Evolutionary conservation across 495 filamentous ascomycete species (phyloP).

Genomic region (Penicillium salamii): DNA sequence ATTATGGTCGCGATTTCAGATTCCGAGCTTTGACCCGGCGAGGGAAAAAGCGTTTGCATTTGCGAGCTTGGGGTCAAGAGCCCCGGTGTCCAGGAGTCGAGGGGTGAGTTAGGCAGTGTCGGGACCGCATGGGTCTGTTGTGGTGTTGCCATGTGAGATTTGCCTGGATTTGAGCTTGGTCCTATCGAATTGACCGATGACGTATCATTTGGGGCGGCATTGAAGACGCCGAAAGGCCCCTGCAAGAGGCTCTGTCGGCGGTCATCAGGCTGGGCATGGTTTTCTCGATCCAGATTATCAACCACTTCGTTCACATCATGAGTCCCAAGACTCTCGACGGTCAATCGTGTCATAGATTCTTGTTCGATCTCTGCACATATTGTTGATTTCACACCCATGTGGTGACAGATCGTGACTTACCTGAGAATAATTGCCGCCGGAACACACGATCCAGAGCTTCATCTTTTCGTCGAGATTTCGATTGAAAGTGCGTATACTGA

Average conservation of each 20-base stretch:
- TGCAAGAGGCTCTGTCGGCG: not conserved
- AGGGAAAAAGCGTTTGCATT: not conserved
- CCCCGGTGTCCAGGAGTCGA: not conserved
- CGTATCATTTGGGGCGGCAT: not conserved
- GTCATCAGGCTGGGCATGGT: not conserved
- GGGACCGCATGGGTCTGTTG: no score
- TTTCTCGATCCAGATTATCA: not conserved
- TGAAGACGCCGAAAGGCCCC: conserved; percentile 12
- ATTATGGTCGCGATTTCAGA: not conserved
- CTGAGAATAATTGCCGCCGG: conserved; percentile 4
- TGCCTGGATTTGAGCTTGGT: not conserved
- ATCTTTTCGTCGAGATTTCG: not conserved
- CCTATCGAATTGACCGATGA: not conserved
- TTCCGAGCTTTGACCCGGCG: not conserved
- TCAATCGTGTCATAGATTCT: conserved; percentile 2
- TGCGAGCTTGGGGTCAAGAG: not conserved
- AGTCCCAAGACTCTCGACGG: conserved; percentile 1
- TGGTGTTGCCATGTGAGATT: no score
- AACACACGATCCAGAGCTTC: conserved; percentile 6
- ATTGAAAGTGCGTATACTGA: not conserved
- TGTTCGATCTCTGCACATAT: conserved; percentile 1
- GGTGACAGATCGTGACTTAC: not conserved
- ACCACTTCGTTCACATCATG: not conserved
- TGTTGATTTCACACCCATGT: no score
- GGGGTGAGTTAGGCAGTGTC: not conserved